These are phyloP conservation scores for Colletotrichum sp. DNA, from an alignment of 2,329 filamentous ascomycete species.

Conservation along the genomic window DNA sequence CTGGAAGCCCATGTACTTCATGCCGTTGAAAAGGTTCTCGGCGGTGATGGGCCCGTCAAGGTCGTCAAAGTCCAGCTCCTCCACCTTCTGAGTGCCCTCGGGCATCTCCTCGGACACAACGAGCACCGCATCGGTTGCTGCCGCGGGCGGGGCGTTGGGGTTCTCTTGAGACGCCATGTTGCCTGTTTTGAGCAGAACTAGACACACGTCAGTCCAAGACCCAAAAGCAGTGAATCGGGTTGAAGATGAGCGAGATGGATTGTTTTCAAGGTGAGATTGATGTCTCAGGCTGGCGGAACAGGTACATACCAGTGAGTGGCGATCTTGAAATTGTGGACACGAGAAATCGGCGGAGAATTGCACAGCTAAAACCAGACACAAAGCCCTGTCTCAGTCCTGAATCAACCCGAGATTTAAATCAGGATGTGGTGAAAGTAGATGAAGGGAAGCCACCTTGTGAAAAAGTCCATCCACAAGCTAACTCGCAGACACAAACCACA, in stretches of 20 bases:
- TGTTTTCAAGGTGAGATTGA: not conserved
- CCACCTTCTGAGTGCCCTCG: conserved; percentile 77
- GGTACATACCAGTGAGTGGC: conserved; percentile 8
- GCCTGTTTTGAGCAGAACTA: not conserved
- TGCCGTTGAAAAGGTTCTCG: conserved; percentile 80
- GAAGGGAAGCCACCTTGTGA: not conserved
- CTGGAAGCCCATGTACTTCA: conserved; percentile 83
- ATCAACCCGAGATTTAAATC: not conserved
- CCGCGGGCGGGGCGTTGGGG: conserved; percentile 55
- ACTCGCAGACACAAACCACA: not conserved
- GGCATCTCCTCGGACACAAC: conserved; percentile 85
- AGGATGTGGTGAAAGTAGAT: not conserved
- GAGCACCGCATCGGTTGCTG: conserved; percentile 80
- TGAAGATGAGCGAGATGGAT: not conserved
- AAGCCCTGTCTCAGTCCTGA: not conserved
- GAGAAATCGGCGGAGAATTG: conserved; percentile 1
- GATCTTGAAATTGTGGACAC: conserved; percentile 13
- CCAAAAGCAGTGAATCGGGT: not conserved
- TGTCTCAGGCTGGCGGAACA: not conserved
- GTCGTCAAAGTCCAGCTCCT: conserved; percentile 91
- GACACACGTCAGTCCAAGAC: not conserved
- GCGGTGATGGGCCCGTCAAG: conserved; percentile 81
- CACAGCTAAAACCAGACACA: conserved; percentile 1
- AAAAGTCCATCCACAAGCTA: not conserved
- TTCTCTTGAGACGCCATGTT: conserved; percentile 32